These are phyloP conservation scores for Thinopyrum elongatum DNA, from an alignment of 176 grass and related monocot genomes.

Conservation along the genomic window DNA sequence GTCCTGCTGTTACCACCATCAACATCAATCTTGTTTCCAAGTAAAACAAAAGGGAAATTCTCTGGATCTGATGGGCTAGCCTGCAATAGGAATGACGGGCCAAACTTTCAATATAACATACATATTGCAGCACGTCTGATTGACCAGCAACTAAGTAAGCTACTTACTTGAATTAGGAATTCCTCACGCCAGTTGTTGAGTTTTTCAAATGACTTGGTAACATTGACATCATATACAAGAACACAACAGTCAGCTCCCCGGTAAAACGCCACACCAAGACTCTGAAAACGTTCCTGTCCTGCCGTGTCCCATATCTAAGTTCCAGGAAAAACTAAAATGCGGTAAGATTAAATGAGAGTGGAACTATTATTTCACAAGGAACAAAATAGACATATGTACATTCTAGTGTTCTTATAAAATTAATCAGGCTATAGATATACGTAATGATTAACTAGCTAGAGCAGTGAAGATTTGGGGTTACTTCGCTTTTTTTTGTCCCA, in stretches of 20 bases:
- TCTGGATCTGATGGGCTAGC: conserved; percentile 88
- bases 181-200: conserved; percentile 95
- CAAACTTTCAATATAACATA: background rate
- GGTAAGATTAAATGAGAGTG: background rate
- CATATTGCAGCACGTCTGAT: background rate
- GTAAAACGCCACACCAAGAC: conserved; percentile 96
- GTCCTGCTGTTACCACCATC: conserved; percentile 92
- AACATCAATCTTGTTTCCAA: conserved; percentile 91
- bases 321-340: conserved; percentile 1
- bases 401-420: background rate
- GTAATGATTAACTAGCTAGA: background rate
- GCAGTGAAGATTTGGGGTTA: background rate
- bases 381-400: background rate
- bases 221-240: conserved; percentile 90
- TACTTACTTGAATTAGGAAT: conserved; percentile 78
- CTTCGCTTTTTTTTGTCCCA: background rate
- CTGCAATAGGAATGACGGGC: conserved; percentile 37
- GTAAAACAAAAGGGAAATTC: conserved; percentile 89
- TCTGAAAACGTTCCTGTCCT: conserved; percentile 93
- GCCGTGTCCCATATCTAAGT: conserved; percentile 94
- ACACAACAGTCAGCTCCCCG: conserved; percentile 95
- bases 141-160: background rate
- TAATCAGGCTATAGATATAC: background rate
- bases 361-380: background rate
- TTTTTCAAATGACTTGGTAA: conserved; percentile 91